Evolutionary conservation across 1,284 basidiomycete species (phyloP).

Genomic region (Phellinidium pouzarii): DNA sequence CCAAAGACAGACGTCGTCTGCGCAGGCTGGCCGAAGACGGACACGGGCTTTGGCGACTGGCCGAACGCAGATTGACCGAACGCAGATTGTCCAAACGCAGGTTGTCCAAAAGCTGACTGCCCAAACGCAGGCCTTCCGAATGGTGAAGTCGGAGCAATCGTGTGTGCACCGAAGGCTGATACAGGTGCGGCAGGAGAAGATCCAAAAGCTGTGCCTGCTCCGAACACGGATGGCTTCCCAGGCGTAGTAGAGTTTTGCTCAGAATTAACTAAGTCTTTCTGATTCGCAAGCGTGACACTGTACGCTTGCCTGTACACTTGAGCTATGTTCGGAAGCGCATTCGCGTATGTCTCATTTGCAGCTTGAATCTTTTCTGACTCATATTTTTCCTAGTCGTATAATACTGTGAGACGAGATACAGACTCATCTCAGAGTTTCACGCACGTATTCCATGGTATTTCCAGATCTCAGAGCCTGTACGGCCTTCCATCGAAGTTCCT

Average conservation of each 20-base stretch:
- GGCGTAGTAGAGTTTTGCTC: slow-evolving; percentile 26
- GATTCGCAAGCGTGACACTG: slow-evolving; percentile 27
- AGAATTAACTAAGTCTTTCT: slow-evolving; percentile 21
- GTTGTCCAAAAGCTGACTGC: slow-evolving; percentile 32
- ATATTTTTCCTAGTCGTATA: slow-evolving; percentile 40
- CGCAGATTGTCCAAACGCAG: slow-evolving; percentile 28
- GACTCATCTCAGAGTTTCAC: slow-evolving; percentile 25
- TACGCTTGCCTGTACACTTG: slow-evolving; percentile 47
- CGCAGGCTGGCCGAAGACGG: slow-evolving; percentile 29
- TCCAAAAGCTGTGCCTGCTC: slow-evolving; percentile 25
- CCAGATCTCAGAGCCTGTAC: slow-evolving; percentile 51
- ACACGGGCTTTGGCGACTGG: slow-evolving; percentile 23
- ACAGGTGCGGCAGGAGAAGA: slow-evolving; percentile 18
- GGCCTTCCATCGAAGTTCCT: slow-evolving; percentile 75
- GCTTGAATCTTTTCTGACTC: slow-evolving; percentile 41
- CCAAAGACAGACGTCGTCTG: slow-evolving; percentile 29
- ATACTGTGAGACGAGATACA: background rate
- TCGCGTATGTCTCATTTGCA: slow-evolving; percentile 36
- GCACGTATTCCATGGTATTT: slow-evolving; percentile 63
- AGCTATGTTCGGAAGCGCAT: slow-evolving; percentile 42
- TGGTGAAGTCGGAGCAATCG: slow-evolving; percentile 24
- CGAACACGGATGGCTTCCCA: slow-evolving; percentile 28
- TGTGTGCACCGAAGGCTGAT: slow-evolving; percentile 28
- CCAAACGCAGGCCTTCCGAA: no score
- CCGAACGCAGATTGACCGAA: slow-evolving; percentile 34